Conservation (phyloP, 176 grass and related monocot species). For the Avena atlantica region DNA sequence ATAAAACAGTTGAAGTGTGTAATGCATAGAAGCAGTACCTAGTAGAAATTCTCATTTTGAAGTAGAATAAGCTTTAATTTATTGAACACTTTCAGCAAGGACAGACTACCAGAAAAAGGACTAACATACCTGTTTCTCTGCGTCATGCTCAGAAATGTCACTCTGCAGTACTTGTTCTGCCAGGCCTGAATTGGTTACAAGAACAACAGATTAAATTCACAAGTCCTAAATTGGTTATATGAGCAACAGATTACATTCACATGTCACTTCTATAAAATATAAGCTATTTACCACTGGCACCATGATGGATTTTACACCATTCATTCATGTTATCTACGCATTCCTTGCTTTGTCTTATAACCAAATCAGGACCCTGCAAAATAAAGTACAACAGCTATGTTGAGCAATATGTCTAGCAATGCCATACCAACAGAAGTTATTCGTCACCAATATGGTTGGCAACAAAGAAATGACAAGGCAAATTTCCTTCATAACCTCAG, state of each 20-base stretch:
- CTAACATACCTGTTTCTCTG: slow-evolving; percentile 69
- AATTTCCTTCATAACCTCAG: not conserved
- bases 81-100: not conserved
- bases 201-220: not conserved
- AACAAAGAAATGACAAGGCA: slow-evolving; percentile 31
- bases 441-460: slow-evolving; percentile 6
- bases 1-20: not conserved
- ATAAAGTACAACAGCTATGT: slow-evolving; percentile 23
- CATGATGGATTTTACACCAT: slow-evolving; percentile 82
- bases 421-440: slow-evolving; percentile 33
- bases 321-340: slow-evolving; percentile 87
- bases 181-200: slow-evolving; percentile 67
- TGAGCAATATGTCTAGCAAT: slow-evolving; percentile 29
- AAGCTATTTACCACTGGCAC: slow-evolving; percentile 71
- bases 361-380: slow-evolving; percentile 82
- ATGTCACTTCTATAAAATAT: not conserved
- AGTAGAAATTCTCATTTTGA: not conserved
- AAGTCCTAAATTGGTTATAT: slow-evolving; percentile 27
- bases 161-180: slow-evolving; percentile 64
- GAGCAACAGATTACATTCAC: not conserved
- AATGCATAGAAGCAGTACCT: not conserved
- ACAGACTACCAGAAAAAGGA: slow-evolving; percentile 13
- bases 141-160: slow-evolving; percentile 64
- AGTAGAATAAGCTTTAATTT: not conserved
- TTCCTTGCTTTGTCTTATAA: slow-evolving; percentile 80